Conservation (phyloP, 2,329 filamentous ascomycete genomes). For the Colletotrichum navitas region DNA sequence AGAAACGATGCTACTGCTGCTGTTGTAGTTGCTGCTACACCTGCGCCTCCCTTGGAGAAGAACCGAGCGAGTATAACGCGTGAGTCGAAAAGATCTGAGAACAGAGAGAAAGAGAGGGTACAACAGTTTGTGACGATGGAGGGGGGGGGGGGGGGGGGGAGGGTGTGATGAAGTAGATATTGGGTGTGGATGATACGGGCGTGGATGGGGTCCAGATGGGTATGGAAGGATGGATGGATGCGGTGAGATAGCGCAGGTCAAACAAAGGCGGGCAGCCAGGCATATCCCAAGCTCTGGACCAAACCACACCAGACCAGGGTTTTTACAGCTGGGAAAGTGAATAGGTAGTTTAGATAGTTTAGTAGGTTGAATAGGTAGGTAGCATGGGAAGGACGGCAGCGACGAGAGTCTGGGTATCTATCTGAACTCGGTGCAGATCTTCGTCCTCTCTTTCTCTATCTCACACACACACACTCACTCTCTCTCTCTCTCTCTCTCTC, state of each 20-base stretch:
- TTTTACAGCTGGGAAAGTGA: no score
- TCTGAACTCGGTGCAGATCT: slow-evolving; percentile 6
- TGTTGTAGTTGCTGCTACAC: background rate
- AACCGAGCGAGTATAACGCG: background rate
- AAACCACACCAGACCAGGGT: no score
- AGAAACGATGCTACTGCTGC: background rate
- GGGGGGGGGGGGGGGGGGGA: background rate
- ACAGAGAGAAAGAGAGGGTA: slow-evolving; percentile 2
- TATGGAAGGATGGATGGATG: slow-evolving; percentile 2
- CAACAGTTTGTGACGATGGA: background rate
- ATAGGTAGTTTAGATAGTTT: no score
- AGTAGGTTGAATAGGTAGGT: background rate
- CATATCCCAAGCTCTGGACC: slow-evolving; percentile 12
- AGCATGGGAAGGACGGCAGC: background rate
- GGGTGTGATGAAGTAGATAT: slow-evolving; percentile 15
- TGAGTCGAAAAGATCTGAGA: background rate
- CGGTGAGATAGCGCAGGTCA: slow-evolving; percentile 8
- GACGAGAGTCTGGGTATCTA: background rate
- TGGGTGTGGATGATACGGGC: slow-evolving; percentile 14
- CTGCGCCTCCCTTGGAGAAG: slow-evolving; percentile 2
- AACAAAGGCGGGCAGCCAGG: background rate
- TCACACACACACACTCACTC: no score
- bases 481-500: background rate
- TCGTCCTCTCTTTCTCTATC: background rate
- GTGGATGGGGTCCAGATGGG: slow-evolving; percentile 6